These are phyloP conservation scores for Sextonia rubra DNA, from an alignment of 164 flowering plant genomes.

Conservation along the genomic window DNA sequence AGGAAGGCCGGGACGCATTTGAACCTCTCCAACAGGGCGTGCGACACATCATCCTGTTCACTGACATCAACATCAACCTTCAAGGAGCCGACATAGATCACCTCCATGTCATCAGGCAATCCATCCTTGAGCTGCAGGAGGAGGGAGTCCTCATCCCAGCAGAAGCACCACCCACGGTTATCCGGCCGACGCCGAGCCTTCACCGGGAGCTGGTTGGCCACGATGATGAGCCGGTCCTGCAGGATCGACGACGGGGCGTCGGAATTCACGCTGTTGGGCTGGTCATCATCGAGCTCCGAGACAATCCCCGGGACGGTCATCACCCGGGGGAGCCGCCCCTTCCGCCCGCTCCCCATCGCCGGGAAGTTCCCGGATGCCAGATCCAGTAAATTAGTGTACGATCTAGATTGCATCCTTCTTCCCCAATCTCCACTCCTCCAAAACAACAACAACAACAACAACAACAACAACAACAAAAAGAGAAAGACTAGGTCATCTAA, in stretches of 20 bases:
- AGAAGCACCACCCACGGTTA: conserved; percentile 61
- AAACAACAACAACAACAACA: background rate
- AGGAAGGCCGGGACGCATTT: conserved; percentile 70
- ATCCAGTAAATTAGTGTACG: conserved; percentile 73
- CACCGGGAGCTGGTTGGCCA: conserved; percentile 68
- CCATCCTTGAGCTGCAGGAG: conserved; percentile 67
- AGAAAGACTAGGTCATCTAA: too few species aligned
- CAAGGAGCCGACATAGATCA: conserved; percentile 63
- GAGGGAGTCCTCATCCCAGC: conserved; percentile 77
- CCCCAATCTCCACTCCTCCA: background rate
- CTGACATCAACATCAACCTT: conserved; percentile 47
- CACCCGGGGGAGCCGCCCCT: conserved; percentile 42
- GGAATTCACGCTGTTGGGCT: conserved; percentile 55
- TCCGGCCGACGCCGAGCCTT: conserved; percentile 55
- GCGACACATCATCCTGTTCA: conserved; percentile 72
- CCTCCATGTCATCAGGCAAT: conserved; percentile 71
- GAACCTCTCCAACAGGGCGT: conserved; percentile 53
- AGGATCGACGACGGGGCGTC: conserved; percentile 51
- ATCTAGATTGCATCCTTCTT: conserved; percentile 53
- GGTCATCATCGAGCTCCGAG: conserved; percentile 69
- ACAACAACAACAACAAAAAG: too few species aligned
- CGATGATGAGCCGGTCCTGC: conserved; percentile 64
- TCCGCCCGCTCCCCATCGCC: conserved; percentile 36
- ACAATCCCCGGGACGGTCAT: conserved; percentile 65
- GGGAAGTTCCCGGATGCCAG: conserved; percentile 70